Base-by-base conservation (phyloP, 2,329 filamentous ascomycete species). In the Trichoderma sp. region DNA sequence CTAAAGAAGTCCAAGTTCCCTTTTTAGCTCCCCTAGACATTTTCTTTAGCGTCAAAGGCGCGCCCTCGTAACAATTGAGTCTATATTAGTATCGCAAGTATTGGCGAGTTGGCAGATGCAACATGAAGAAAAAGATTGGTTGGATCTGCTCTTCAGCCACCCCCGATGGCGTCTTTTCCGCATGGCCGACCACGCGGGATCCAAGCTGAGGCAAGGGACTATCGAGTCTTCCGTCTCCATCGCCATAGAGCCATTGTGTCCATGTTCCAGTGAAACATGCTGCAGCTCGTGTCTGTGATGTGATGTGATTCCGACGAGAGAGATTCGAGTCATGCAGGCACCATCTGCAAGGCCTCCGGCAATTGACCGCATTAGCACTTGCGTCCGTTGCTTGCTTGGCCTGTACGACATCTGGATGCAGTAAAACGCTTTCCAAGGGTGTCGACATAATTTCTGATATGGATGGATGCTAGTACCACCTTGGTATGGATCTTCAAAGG, bases 311-410 rank as follows among this genome's bases (percentile, higher is more conserved):
- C 47, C 28, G 47, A 26, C 39, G n/a, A 62, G 20, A n/a, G 47
- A 36, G 39, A 50, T 20, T 36, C 67, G 67, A 57, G 61, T 63
- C 47, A 70, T 64, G 68, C 68, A 70, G 68, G 68, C 59, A 64
- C 68, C 68, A 47, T 63, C 68, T 64, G 59, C 61, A 70, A 55
- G 47, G 59, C 61, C 59, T 43, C 47, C 68, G 68, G 68, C 68
- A 70, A 70, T 70, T 57, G 58, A 23, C 68, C 59, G 68, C 58
- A 64, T 64, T 70, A 64, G 59, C 68, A 57, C 28, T n/a, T 70
- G 68, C 58, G 61, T 64, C 68, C 68, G 68, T 23, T 66, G 28
- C 43, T 59, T 59, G 43, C 63, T 53, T 32, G 39, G 39, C 47
- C 43, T 66, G 66, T 69, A 47, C 57, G 67, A 69, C 67, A 69